Percentiles rank a stretch among this genome's conserved stretches.
phyloP scores from a whole-genome alignment of 768 basidiomycete species.

The Boletus vinaceobasis region DNA sequence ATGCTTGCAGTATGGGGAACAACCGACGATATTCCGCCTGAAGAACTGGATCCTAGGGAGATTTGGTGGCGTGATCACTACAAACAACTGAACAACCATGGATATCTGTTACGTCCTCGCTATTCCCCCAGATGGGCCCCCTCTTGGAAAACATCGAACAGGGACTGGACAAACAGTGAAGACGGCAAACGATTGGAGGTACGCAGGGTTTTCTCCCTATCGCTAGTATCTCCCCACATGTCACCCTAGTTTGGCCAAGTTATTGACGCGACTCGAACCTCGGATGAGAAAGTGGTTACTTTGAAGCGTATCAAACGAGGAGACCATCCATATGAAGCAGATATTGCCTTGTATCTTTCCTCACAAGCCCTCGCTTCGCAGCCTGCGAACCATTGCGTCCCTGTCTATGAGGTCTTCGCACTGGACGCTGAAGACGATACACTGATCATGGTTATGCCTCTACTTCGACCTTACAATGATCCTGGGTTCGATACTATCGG shows the following conservation, averaged over 20 bases:
- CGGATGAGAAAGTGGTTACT: slow-evolving; percentile 25
- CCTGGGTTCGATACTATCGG: slow-evolving; percentile 18
- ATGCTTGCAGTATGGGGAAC: not conserved
- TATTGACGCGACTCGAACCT: slow-evolving; percentile 30
- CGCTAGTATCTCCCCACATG: not conserved
- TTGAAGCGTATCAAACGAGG: slow-evolving; percentile 24
- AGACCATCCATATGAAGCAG: slow-evolving; percentile 21
- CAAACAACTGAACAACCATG: not conserved
- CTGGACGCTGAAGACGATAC: slow-evolving; percentile 7
- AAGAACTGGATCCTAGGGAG: slow-evolving; percentile 8
- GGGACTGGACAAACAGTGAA: not conserved
- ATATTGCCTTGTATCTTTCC: slow-evolving; percentile 23
- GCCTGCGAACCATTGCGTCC: slow-evolving; percentile 27
- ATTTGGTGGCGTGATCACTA: slow-evolving; percentile 13
- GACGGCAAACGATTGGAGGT: not conserved
- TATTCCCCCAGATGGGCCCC: too few species aligned
- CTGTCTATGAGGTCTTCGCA: slow-evolving; percentile 16
- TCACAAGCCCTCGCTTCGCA: not conserved
- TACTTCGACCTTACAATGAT: slow-evolving; percentile 18
- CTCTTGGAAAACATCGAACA: not conserved
- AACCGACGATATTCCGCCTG: not conserved
- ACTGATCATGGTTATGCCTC: slow-evolving; percentile 30
- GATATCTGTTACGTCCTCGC: slow-evolving; percentile 10
- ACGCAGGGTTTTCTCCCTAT: too few species aligned
- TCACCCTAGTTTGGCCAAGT: not conserved